These are phyloP conservation scores for Striga hermonthica DNA, from an alignment of 305 asterid genomes.

Conservation along the genomic window DNA sequence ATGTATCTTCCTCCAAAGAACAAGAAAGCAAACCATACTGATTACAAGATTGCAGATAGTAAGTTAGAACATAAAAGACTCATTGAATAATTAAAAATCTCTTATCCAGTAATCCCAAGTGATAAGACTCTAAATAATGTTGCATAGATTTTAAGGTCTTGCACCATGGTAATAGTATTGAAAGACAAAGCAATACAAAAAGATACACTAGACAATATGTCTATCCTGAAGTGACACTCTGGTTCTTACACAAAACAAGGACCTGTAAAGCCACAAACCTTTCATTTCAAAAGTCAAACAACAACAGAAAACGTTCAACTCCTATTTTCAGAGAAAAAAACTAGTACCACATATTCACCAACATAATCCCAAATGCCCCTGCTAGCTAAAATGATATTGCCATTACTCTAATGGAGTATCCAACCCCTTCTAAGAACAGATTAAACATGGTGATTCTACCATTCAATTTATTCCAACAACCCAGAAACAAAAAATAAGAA, in stretches of 20 bases:
- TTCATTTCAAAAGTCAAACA: not conserved
- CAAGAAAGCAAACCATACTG: constrained; percentile 3
- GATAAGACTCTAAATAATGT: constrained; percentile 6
- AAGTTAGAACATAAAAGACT: not conserved
- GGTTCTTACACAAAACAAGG: not conserved
- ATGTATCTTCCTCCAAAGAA: not conserved
- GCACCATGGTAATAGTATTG: not conserved
- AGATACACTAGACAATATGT: not conserved
- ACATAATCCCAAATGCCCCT: constrained; percentile 23
- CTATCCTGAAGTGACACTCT: no score
- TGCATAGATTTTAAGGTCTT: constrained; percentile 12
- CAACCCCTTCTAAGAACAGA: not conserved
- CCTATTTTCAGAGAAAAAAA: no score
- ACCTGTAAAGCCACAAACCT: not conserved
- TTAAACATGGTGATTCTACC: not conserved
- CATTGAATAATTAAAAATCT: not conserved
- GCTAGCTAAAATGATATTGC: constrained; percentile 19
- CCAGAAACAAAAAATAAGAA: constrained; percentile 28
- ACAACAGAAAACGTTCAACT: no score
- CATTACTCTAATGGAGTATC: not conserved
- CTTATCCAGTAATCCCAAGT: not conserved
- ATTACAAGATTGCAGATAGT: constrained; percentile 1
- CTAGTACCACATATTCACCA: not conserved
- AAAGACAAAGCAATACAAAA: constrained; percentile 11
- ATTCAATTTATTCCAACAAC: constrained; percentile 7